Evolutionary conservation across 2,329 filamentous ascomycete species (phyloP), one percentile per base, ranked within the genome.

Genomic region (Pseudophaeomoniella oleicola): DNA sequence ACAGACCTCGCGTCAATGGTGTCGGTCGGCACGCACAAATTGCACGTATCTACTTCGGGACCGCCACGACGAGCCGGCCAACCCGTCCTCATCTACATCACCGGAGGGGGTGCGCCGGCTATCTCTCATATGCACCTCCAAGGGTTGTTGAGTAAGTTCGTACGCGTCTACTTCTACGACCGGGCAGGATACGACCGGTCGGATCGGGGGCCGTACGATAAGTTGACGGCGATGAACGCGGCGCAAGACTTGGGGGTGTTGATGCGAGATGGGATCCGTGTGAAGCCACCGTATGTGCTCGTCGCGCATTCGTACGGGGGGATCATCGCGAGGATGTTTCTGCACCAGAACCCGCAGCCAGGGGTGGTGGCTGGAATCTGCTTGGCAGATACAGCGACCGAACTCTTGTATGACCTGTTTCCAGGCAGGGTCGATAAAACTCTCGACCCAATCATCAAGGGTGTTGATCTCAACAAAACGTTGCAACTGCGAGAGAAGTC

Each of bases 261-360:
- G n/a, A 46, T 59, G 4, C 10, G 41, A n/a, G 35, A 30, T 3
- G 44, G 42, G 9, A 32, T 42, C 37, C 18, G 42, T 1, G 38
- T 57, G 1, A 5, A 27, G 1, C 45, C 53, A 4, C 57, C 56
- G 2, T 47, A 55, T 12, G 30, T 60, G 2, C 44, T 63, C 4
- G 49, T 55, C 2, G 58, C 48, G 1, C 59, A 63, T 41, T 60
- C 57, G 9, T 63, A 59, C 35, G 59, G 59, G 5, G 58, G 47
- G 1, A 53, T 61, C 30, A 44, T 60, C 30, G 54, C 56, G 13
- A 51, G 59, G 4, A 56, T 60, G 34, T 61, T 52, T 37, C 42
- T 62, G 11, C 53, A 60, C 37, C 39, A 54, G 1, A 46, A 51
- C 19, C 39, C 46, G 1, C 45, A 50, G 18, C 38, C 45, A 0